These are phyloP conservation scores for Trichoderma breve DNA, from an alignment of 2,329 filamentous ascomycete genomes.

Conservation along the genomic window DNA sequence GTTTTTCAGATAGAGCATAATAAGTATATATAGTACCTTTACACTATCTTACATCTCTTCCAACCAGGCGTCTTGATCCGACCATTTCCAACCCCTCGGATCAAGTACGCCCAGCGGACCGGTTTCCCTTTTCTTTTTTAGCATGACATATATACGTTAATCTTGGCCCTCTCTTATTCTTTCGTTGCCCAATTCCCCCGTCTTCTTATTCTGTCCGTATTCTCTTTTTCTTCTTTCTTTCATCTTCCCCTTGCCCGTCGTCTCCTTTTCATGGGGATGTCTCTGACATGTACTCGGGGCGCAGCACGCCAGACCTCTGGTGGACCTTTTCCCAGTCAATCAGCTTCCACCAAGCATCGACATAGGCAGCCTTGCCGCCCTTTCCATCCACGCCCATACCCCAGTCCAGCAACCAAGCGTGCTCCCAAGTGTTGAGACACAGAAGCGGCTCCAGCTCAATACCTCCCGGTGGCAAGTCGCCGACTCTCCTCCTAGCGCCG, in stretches of 20 bases:
- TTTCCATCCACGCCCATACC: slow-evolving; percentile 56
- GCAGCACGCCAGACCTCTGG: slow-evolving; percentile 34
- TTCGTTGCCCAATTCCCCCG: no score
- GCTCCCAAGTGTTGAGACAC: slow-evolving; percentile 96
- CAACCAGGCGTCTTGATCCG: neutral
- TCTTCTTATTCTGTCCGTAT: neutral
- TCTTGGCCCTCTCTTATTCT: neutral
- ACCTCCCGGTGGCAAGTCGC: slow-evolving; percentile 59
- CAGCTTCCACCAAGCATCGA: slow-evolving; percentile 80
- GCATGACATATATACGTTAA: slow-evolving; percentile 10
- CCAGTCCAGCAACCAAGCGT: slow-evolving; percentile 85
- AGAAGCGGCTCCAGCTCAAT: slow-evolving; percentile 72
- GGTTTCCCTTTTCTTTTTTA: neutral
- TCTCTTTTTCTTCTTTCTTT: neutral
- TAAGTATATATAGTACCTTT: slow-evolving; percentile 9
- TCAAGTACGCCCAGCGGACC: neutral
- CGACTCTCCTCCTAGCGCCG: slow-evolving; percentile 30
- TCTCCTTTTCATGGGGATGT: slow-evolving; percentile 14
- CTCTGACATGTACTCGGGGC: slow-evolving; percentile 36
- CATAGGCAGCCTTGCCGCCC: slow-evolving; percentile 71
- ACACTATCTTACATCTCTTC: slow-evolving; percentile 20
- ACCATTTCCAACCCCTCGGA: neutral
- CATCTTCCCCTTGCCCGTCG: neutral
- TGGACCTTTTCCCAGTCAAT: slow-evolving; percentile 82
- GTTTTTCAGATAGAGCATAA: slow-evolving; percentile 7